Base-by-base conservation (phyloP, 108 stramenopile species). In the Bacterosira constricta region DNA sequence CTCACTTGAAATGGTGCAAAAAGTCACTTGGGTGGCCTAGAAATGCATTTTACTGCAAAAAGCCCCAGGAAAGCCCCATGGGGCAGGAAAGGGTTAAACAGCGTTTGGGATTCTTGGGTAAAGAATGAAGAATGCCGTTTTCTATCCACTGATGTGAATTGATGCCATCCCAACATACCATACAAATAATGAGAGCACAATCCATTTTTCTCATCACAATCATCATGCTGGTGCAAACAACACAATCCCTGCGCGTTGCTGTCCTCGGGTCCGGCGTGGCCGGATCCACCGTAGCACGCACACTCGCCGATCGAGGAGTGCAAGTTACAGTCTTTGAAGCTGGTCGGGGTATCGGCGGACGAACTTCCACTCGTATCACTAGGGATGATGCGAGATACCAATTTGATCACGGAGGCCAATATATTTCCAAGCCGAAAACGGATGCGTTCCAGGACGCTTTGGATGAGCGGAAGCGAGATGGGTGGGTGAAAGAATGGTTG, bases 371-470 rank as follows among this genome's bases (percentile, higher is more conserved):
- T 4, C 66, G 79, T 8, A 17, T 51, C 38, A 46, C 51, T 18
- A 17, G 41, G 13, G 66, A 65, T 30, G 67, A 62, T 10, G 25
- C 3, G 5, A 46, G 49, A 29, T 63, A 45, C 31, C 66, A 66
- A 30, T 79, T 79, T 26, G 78, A 79, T 58, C 78, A 79, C 35
- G 78, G 78, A 10, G 62, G 71, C 11, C 78, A 73, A 25, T 73
- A 73, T 38, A 61, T 74, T 12, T 39, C 44, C 32, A 34, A 42
- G 27, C 73, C 79, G n/a, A 74, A 69, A 44, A 74, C 79, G 36
- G 58, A 68, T 20, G 44, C 1, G 20, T 80, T 80, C 50, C 21
- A 30, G 36, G 29, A 69, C 5, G 65, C 25, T 20, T 52, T 80
- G 35, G 66, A 42, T 17, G 25, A 30, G 29, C 74, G 79, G 73